phyloP scores from a whole-genome alignment of 2,329 filamentous ascomycete species.

The Diaporthe caulivora region DNA sequence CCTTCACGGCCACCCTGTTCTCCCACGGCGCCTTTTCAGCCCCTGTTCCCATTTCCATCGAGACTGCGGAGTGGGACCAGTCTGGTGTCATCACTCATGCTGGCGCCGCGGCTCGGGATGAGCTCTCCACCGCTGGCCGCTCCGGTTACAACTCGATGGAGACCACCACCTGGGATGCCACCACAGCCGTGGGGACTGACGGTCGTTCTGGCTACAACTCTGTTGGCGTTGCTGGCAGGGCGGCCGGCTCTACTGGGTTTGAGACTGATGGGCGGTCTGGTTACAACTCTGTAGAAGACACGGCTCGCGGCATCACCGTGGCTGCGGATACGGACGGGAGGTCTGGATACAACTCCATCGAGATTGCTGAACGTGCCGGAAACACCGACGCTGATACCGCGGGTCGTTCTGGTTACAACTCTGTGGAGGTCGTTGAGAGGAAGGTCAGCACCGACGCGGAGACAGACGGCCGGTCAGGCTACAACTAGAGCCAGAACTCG shows the following conservation, averaged over 20 bases:
- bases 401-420: not conserved
- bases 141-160: conserved; percentile 18
- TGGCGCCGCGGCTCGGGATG: not conserved
- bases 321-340: not conserved
- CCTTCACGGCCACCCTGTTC: not conserved
- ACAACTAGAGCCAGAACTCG: not conserved
- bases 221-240: not conserved
- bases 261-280: not conserved
- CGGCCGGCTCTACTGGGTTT: not conserved
- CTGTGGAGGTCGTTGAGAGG: not conserved
- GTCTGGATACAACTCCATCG: not conserved
- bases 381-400: not conserved
- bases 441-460: not conserved
- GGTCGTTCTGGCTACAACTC: conserved; percentile 16
- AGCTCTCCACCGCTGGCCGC: not conserved
- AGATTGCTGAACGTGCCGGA: not conserved
- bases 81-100: not conserved
- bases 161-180: not conserved
- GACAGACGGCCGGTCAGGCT: conserved; percentile 6
- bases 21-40: not conserved
- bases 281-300: not conserved
- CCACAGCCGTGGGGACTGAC: not conserved
- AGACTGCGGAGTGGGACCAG: not conserved
- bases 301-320: not conserved
- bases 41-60: not conserved